Base-by-base conservation (phyloP, 73 alveolate genomes). In the Durusdinium trenchii region DNA sequence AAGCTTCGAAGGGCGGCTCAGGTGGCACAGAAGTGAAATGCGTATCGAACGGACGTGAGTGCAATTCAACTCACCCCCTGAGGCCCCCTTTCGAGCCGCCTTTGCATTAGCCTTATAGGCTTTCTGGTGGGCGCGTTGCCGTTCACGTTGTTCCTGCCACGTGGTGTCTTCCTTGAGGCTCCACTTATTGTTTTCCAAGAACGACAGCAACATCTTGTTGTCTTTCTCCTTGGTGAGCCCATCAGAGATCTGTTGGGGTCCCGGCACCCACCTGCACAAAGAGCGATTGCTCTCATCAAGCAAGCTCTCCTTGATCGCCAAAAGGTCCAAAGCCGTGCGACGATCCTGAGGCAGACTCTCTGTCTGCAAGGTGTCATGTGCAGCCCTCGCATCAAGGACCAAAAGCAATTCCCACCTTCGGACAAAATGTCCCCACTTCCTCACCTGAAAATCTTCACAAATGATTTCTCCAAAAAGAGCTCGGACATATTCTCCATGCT, bases 401-500 rank as follows among this genome's bases (percentile, higher is more conserved):
- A 81, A 35, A 3, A 47, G 47, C 0, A 40, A 26, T 26, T 46
- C 26, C 91, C 91, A 81, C 0, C 35, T 38, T 0, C 46, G 43
- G 1, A 81, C 67, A 30, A 28, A 81, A 0, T 28, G 43, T 1
- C 45, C 64, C 91, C 91, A 81, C 1, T 18, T 26, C 26, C 71
- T 30, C 62, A 81, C 60, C n/a, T 7, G 30, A 43, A 81, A 81
- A 35, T 45, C 1, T 30, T 45, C 69, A 6, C 6, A 26, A 30
- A 46, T 47, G 3, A 81, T 10, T 36, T 81, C 91, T 12, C 45
- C 91, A 0, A 81, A 46, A 10, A 81, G 67, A 2, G 91, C 91
- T 30, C 91, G 43, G n/a, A 42, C 91, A 10, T 81, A 81, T 28
- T 81, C 91, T 1, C 91, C 91, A 12, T 81, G 91, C 91, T 81